Base-by-base conservation (phyloP, 192 early-diverging fungal genomes). In the Coemansia sp. region DNA sequence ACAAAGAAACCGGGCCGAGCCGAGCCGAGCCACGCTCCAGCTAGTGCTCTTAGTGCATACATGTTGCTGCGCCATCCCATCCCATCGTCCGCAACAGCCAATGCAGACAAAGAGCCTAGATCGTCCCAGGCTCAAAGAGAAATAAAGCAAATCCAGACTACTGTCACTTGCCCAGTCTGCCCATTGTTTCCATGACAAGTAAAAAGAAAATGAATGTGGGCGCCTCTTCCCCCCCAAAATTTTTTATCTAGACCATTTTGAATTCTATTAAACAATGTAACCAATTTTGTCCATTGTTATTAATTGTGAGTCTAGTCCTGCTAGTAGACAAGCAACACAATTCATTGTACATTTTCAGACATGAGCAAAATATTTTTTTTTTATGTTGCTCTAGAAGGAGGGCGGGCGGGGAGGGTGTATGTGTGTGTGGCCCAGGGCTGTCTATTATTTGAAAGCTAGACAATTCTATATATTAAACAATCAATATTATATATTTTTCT, bases 381-480 rank as follows among this genome's bases (percentile, higher is more conserved):
- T 40, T 40, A 10, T 11, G 12, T 15, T 10, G 40, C 40, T 19
- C 42, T 45, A 45, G 42, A 45, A 20, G n/a, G n/a, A n/a, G n/a
- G n/a, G n/a, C n/a, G n/a, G n/a, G n/a, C n/a, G n/a, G n/a, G n/a
- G n/a, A n/a, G n/a, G n/a, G n/a, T n/a, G n/a, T n/a, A n/a, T n/a
- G n/a, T n/a, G n/a, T n/a, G n/a, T n/a, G n/a, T n/a, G n/a, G n/a
- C n/a, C n/a, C n/a, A n/a, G n/a, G n/a, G n/a, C n/a, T n/a, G n/a
- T n/a, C 42, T 41, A 41, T 15, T 20, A 10, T 19, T 7, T 22
- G 6, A 47, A 22, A 15, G 20, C 49, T 31, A 5, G 9, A 53
- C 14, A n/a, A 54, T 3, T 24, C 8, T 12, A 47, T 47, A 54
- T 29, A 54, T 54, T 54, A 54, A 54, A 54, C 51, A 54, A 54